Conservation (phyloP, 202 grass and related monocot species). For the Zoysia matrella region DNA sequence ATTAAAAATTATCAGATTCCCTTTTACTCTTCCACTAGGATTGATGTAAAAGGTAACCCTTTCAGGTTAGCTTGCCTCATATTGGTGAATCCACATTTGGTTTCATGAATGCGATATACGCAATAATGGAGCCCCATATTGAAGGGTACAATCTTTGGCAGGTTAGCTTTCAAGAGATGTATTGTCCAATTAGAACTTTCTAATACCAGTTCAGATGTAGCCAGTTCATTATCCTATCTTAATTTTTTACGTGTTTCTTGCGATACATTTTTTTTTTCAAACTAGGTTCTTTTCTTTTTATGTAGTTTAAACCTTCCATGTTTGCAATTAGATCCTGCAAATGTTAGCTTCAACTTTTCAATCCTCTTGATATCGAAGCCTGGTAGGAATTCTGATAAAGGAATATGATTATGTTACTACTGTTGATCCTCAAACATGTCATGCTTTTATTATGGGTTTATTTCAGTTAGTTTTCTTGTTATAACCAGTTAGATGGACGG, state of each 20-base stretch:
- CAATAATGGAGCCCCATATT: constrained; percentile 56
- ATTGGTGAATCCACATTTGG: constrained; percentile 64
- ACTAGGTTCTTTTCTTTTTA: background rate
- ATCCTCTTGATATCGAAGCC: background rate
- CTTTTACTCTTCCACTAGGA: constrained; percentile 4
- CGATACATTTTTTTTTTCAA: background rate
- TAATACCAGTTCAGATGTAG: constrained; percentile 14
- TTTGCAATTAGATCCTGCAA: constrained; percentile 15
- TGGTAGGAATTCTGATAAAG: background rate
- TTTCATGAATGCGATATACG: constrained; percentile 70
- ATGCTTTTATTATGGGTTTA: background rate
- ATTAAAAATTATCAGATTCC: constrained; percentile 13
- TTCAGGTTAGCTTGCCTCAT: constrained; percentile 90
- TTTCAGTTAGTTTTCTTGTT: constrained; percentile 32
- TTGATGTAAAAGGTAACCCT: constrained; percentile 17
- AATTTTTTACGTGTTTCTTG: background rate
- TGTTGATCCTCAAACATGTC: constrained; percentile 11
- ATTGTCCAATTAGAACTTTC: constrained; percentile 5
- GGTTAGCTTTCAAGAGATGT: constrained; percentile 56
- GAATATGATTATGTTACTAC: background rate
- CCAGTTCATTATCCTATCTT: background rate
- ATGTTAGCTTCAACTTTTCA: constrained; percentile 1
- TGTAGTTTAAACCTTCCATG: background rate
- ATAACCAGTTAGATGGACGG: constrained; percentile 76
- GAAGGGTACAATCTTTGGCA: constrained; percentile 91